Base-by-base conservation (phyloP, 352 stramenopile species). In the Thalassiosira hispida region DNA sequence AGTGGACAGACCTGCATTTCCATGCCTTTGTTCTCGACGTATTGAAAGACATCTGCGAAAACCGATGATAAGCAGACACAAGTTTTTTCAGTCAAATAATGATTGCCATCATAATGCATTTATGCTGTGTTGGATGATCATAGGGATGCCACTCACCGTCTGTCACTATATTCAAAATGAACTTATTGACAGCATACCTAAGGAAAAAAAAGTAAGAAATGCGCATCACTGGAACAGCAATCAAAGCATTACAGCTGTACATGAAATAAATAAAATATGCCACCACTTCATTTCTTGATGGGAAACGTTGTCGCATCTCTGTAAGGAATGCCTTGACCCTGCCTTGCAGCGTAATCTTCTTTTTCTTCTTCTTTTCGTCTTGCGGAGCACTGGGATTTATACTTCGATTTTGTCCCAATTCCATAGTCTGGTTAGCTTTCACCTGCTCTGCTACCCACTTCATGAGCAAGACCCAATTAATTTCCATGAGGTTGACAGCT, bases 21-120 rank as follows among this genome's bases (percentile, higher is more conserved):
- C 88, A 93, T 91, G 33, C 88, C 88, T 49, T 90, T 91, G 46
- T 90, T 76, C 61, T 93, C 88, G 0, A 91, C 82, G 44, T 91
- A 91, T 56, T 67, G 76, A 63, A 91, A 93, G 38, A 92, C 91
- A 69, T 93, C 87, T 85, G n/a, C n/a, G n/a, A n/a, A n/a, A n/a
- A n/a, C n/a, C n/a, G n/a, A 47, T 0, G n/a, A 62, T 62, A 33
- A 1, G n/a, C 20, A 29, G 1, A n/a, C 1, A 66, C 66, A 77
- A n/a, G 31, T 2, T 56, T 38, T 3, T 38, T 38, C 31, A 38
- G 31, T 8, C 31, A 38, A 38, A 49, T 55, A 53, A 40, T 53
- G 2, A 29, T 23, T 40, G n/a, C 12, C 9, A 29, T 12, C 57
- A 22, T 7, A 52, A 67, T 8, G 23, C 5, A 56, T 29, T 9